Evolutionary conservation across 2,329 filamentous ascomycete species (phyloP).

Genomic region (Ophiocordyceps camponoti-floridani): DNA sequence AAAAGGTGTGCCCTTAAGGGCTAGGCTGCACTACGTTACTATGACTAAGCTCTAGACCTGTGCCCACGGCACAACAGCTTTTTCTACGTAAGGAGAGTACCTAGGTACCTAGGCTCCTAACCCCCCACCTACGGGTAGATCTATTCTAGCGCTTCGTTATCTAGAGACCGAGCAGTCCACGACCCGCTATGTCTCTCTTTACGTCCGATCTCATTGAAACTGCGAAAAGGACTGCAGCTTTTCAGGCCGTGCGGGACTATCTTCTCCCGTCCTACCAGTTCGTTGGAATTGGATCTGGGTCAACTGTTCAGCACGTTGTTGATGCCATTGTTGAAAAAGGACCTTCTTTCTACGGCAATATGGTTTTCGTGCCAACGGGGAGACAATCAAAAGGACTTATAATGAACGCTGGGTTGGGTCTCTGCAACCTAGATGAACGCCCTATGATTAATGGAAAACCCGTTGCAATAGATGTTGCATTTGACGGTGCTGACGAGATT

Average conservation of each 20-base stretch:
- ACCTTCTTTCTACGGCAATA: conserved; percentile 33
- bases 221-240: conserved; percentile 60
- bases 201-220: conserved; percentile 37
- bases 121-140: no score
- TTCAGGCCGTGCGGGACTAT: conserved; percentile 55
- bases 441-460: conserved; percentile 25
- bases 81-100: no score
- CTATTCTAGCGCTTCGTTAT: no score
- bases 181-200: neutral
- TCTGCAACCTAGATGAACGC: conserved; percentile 62
- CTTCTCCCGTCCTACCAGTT: conserved; percentile 43
- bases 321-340: conserved; percentile 56
- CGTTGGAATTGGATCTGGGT: conserved; percentile 67
- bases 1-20: no score
- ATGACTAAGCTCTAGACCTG: no score
- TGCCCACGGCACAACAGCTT: no score
- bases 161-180: no score
- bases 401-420: conserved; percentile 54
- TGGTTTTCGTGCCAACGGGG: conserved; percentile 83
- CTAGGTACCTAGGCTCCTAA: no score
- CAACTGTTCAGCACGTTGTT: conserved; percentile 71
- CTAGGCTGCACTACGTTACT: no score
- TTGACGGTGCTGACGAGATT: conserved; percentile 94
- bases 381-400: conserved; percentile 83
- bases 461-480: conserved; percentile 64